Base-by-base conservation (phyloP, 768 basidiomycete genomes). In the Termitomyces sp. region DNA sequence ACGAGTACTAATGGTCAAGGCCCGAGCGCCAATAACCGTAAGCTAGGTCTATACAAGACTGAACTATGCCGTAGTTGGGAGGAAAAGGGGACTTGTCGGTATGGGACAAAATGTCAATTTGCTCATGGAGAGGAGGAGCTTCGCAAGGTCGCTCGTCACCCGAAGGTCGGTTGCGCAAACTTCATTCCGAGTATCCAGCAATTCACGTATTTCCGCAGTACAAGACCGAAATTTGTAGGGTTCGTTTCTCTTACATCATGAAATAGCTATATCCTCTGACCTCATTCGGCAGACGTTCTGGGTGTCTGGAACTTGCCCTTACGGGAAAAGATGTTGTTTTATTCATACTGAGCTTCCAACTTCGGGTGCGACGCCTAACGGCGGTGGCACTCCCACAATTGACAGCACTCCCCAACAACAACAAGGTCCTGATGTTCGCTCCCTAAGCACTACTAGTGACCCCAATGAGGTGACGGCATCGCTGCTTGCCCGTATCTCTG, bases 171-270 rank as follows among this genome's bases (percentile, higher is more conserved):
- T 63, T 26, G 38, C 19, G 23, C 37, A 30, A 23, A 23, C 54
- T 42, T 48, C 40, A 62, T 54, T 57, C 5, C 21, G 23, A 49
- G 38, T 60, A 38, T 38, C 44, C 50, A 60, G 46, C 61, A 35
- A 60, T 55, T 55, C 54, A 30, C 53, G 52, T 62, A 38, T 51
- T 49, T 45, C 31, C 15, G 17, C 43, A 62, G 91, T 94, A 94
- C 73, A 95, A 95, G 73, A 94, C 93, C 10, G 92, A 95, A 71
- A 92, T 94, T 62, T 95, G 92, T 70, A 84, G 91, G 75, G 90
- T 92, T 64, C 37, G 56, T 53, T 47, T 15, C 23, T 46, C n/a
- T 61, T 11, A 43, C 17, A 35, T 5, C 12, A 11, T 23, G 28
- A 5, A 23, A 35, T 35, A 14, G 84, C n/a, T 72, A 42, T 6